These are phyloP conservation scores for Chalara sp. DNA, from an alignment of 2,329 filamentous ascomycete species.

Conservation along the genomic window DNA sequence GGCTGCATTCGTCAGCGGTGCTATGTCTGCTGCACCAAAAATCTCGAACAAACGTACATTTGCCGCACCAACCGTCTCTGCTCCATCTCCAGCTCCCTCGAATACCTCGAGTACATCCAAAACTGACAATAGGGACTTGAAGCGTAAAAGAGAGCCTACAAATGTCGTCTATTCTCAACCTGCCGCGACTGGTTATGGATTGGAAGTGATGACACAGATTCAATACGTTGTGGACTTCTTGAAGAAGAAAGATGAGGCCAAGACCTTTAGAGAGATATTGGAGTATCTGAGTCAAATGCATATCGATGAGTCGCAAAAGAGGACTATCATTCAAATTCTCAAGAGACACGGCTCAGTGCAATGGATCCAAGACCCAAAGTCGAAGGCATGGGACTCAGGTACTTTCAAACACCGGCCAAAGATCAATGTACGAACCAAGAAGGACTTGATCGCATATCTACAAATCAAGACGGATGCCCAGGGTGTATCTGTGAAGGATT, in stretches of 20 bases:
- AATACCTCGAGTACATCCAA: slow-evolving; percentile 47
- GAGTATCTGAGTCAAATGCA: slow-evolving; percentile 70
- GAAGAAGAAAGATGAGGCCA: slow-evolving; percentile 61
- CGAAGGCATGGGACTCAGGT: slow-evolving; percentile 60
- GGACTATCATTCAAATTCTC: slow-evolving; percentile 61
- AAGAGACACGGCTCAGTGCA: slow-evolving; percentile 54
- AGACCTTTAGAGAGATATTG: slow-evolving; percentile 70
- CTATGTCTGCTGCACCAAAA: slow-evolving; percentile 58
- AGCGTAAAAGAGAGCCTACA: slow-evolving; percentile 49
- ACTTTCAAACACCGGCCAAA: slow-evolving; percentile 79
- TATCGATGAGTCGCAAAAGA: slow-evolving; percentile 53
- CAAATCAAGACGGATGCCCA: slow-evolving; percentile 76
- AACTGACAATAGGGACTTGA: slow-evolving; percentile 49
- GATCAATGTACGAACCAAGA: slow-evolving; percentile 73
- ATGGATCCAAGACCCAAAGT: slow-evolving; percentile 47
- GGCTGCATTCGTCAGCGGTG: slow-evolving; percentile 53
- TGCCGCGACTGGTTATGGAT: slow-evolving; percentile 66
- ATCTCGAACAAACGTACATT: slow-evolving; percentile 45
- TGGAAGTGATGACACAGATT: slow-evolving; percentile 80
- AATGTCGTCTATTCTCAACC: slow-evolving; percentile 71
- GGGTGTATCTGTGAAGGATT: slow-evolving; percentile 77
- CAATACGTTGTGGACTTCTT: slow-evolving; percentile 81
- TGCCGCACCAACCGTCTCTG: slow-evolving; percentile 42
- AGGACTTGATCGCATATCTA: slow-evolving; percentile 72
- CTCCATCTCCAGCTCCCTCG: slow-evolving; percentile 57